A percentile compares a stretch with the other conserved stretches of the same genome.
These are phyloP conservation scores for Serendipita vermifera DNA, from an alignment of 768 basidiomycete genomes.

Conservation along the genomic window DNA sequence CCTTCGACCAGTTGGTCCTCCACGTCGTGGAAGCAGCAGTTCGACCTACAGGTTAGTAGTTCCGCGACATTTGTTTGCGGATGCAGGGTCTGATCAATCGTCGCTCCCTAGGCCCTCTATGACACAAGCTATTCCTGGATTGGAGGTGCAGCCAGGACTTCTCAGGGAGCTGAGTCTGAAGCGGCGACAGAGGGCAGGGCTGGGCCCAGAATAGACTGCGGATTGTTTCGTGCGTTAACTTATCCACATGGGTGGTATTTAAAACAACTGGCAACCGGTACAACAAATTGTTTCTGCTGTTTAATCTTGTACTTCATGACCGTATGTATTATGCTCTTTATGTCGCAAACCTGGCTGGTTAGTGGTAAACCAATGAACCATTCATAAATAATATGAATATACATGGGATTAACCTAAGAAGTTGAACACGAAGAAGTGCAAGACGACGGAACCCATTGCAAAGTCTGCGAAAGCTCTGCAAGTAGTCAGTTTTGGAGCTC, in stretches of 20 bases:
- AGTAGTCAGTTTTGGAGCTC: constrained; percentile 1
- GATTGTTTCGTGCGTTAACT: not conserved
- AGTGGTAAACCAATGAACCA: no score
- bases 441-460: constrained; percentile 81
- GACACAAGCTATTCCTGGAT: not conserved
- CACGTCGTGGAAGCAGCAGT: no score
- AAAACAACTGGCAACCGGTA: no score
- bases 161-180: not conserved
- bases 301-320: no score
- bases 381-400: not conserved
- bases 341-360: no score
- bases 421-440: constrained; percentile 98
- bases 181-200: not conserved
- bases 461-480: constrained; percentile 94
- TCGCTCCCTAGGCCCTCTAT: not conserved
- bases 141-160: not conserved
- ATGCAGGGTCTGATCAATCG: not conserved
- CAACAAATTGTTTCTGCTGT: no score
- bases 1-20: no score
- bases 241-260: constrained; percentile 9
- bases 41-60: not conserved
- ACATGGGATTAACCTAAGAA: constrained; percentile 61
- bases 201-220: not conserved
- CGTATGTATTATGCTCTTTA: no score
- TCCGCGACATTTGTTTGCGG: no score